A percentile compares a stretch with the other conserved stretches of the same genome.
These are phyloP conservation scores for Apiotrichum sp. DNA, from an alignment of 1,284 basidiomycete species.

Conservation along the genomic window DNA sequence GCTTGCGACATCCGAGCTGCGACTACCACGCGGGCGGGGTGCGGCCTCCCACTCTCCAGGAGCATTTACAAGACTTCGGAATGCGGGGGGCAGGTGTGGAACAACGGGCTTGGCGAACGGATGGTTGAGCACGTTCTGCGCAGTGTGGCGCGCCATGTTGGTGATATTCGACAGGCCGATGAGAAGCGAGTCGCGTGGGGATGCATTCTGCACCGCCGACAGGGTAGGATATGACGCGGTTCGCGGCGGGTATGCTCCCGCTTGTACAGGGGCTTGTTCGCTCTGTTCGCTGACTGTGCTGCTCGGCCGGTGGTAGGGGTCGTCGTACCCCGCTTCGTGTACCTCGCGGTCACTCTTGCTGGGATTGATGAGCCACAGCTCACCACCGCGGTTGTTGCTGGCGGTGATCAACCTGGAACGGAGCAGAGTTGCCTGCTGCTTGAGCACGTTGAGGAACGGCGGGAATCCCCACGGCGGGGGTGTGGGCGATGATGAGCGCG, in stretches of 20 bases:
- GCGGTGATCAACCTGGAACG: conserved; percentile 52
- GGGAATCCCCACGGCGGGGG: conserved; percentile 52
- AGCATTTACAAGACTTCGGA: conserved; percentile 73
- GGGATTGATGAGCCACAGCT: conserved; percentile 86
- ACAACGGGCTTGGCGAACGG: conserved; percentile 89
- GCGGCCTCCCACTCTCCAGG: conserved; percentile 61
- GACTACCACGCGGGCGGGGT: conserved; percentile 53
- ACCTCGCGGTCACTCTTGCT: conserved; percentile 81
- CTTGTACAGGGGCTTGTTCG: neutral
- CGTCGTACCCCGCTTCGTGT: conserved; percentile 52
- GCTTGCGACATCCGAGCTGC: conserved; percentile 42
- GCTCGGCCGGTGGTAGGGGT: conserved; percentile 2
- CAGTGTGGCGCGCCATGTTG: conserved; percentile 76
- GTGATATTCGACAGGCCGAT: conserved; percentile 86
- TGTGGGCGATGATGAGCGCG: conserved; percentile 11
- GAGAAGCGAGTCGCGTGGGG: conserved; percentile 48
- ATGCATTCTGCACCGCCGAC: conserved; percentile 18
- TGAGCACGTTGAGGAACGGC: conserved; percentile 63
- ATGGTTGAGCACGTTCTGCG: conserved; percentile 85
- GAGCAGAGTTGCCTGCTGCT: conserved; percentile 67
- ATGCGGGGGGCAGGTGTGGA: conserved; percentile 86
- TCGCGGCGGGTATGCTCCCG: conserved; percentile 47
- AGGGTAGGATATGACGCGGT: conserved; percentile 44
- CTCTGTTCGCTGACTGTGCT: conserved; percentile 5
- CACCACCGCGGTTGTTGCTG: conserved; percentile 38